Evolutionary conservation across 768 basidiomycete genomes (phyloP).

Genomic region (Rhodotorula toruloides): DNA sequence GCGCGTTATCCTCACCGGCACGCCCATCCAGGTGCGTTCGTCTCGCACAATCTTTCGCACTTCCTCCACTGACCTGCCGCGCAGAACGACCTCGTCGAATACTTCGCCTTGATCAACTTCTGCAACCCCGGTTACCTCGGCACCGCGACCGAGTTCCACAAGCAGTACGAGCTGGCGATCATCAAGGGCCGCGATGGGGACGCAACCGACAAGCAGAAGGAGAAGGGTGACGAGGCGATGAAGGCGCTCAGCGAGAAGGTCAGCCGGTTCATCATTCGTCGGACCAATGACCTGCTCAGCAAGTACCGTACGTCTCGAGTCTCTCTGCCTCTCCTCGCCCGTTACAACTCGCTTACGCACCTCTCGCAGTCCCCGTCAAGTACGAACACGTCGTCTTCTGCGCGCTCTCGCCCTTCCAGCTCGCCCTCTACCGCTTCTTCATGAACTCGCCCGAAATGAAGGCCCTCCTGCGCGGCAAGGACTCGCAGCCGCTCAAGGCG

Average conservation of each 20-base stretch:
- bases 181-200: slow-evolving; percentile 77
- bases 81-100: slow-evolving; percentile 86
- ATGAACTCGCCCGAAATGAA: slow-evolving; percentile 69
- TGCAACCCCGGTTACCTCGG: slow-evolving; percentile 87
- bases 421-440: slow-evolving; percentile 71
- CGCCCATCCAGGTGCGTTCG: slow-evolving; percentile 68
- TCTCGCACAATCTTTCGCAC: slow-evolving; percentile 73
- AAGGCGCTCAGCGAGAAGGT: slow-evolving; percentile 56
- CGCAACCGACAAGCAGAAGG: slow-evolving; percentile 65
- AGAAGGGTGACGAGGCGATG: slow-evolving; percentile 70
- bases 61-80: slow-evolving; percentile 46
- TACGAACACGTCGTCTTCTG: slow-evolving; percentile 97
- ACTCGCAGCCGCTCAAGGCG: slow-evolving; percentile 66
- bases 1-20: slow-evolving; percentile 86
- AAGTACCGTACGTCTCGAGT: slow-evolving; percentile 69
- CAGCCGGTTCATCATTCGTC: slow-evolving; percentile 69
- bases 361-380: slow-evolving; percentile 82
- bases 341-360: slow-evolving; percentile 7
- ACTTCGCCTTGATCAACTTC: slow-evolving; percentile 94
- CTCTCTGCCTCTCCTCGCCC: background rate
- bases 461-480: slow-evolving; percentile 65
- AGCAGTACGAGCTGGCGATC: slow-evolving; percentile 82
- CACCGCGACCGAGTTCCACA: slow-evolving; percentile 48
- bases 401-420: slow-evolving; percentile 73
- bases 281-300: slow-evolving; percentile 77